Conservation (phyloP, 495 filamentous ascomycete species). For the Penicillium taxi region DNA sequence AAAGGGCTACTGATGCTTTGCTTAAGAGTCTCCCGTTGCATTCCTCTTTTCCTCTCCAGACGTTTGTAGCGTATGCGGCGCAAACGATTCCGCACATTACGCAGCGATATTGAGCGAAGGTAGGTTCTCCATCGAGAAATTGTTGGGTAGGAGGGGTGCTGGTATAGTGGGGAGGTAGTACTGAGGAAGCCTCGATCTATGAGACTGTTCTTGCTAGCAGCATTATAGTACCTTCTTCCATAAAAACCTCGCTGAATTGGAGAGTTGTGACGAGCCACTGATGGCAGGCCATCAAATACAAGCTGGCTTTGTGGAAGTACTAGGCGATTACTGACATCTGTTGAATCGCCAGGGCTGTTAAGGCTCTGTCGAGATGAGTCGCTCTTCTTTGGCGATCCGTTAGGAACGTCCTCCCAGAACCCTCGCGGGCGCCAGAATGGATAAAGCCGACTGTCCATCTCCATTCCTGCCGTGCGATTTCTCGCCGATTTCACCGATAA, state of each 20-base stretch:
- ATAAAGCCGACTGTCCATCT: conserved; percentile 53
- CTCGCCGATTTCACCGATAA: conserved; percentile 38
- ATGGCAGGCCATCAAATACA: conserved; percentile 31
- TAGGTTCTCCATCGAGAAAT: conserved; percentile 42
- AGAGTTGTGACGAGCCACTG: conserved; percentile 37
- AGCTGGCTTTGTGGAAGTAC: conserved; percentile 48
- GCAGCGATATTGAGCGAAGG: conserved; percentile 46
- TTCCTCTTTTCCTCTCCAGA: conserved; percentile 49
- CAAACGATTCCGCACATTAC: conserved; percentile 45
- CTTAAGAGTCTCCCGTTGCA: conserved; percentile 55
- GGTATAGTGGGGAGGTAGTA: conserved; percentile 26
- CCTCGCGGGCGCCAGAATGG: conserved; percentile 74
- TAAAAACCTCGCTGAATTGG: conserved; percentile 22
- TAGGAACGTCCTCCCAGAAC: conserved; percentile 57
- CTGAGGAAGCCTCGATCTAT: conserved; percentile 26
- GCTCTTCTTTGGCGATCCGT: conserved; percentile 28
- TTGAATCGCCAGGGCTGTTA: conserved; percentile 19
- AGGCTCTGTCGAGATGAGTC: conserved; percentile 4
- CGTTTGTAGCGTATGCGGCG: conserved; percentile 52
- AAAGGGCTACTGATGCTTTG: conserved; percentile 52
- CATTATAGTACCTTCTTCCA: conserved; percentile 13
- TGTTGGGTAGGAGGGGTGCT: conserved; percentile 32
- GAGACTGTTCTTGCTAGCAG: conserved; percentile 28
- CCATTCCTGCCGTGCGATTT: conserved; percentile 37
- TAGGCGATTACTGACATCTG: conserved; percentile 43